Conservation (phyloP, 148 eudicot genomes). For the Vaccinium vitisidaea region DNA sequence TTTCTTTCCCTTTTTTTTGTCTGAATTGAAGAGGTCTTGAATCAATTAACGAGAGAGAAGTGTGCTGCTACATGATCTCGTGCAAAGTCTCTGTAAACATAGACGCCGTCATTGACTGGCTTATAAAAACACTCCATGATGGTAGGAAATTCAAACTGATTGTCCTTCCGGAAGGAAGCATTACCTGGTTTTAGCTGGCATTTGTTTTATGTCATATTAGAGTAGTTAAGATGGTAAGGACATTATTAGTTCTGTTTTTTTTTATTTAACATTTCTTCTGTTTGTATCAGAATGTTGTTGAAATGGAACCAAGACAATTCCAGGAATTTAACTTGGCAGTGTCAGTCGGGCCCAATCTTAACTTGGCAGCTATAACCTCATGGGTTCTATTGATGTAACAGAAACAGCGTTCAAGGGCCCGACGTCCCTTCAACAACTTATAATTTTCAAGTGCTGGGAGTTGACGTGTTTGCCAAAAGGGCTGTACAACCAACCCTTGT, state of each 20-base stretch:
- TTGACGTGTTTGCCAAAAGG: too few species aligned
- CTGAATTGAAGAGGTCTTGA: constrained; percentile 46
- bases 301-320: not conserved
- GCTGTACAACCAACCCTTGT: too few species aligned
- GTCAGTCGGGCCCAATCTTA: too few species aligned
- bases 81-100: constrained; percentile 29
- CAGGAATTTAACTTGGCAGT: not conserved
- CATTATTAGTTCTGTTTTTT: not conserved
- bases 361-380: too few species aligned
- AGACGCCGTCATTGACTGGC: constrained; percentile 73
- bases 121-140: constrained; percentile 65
- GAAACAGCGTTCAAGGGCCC: too few species aligned
- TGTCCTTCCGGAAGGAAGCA: too few species aligned
- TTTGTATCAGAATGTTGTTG: not conserved
- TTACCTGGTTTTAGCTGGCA: too few species aligned
- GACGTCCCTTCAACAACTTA: too few species aligned
- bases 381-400: too few species aligned
- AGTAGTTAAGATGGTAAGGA: not conserved
- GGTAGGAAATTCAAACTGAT: too few species aligned
- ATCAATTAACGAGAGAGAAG: constrained; percentile 64
- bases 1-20: not conserved
- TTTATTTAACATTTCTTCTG: not conserved
- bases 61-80: not conserved
- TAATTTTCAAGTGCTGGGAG: too few species aligned
- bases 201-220: too few species aligned